Conservation (phyloP, 2,329 filamentous ascomycete genomes). For the Scedosporium dehoogii region DNA sequence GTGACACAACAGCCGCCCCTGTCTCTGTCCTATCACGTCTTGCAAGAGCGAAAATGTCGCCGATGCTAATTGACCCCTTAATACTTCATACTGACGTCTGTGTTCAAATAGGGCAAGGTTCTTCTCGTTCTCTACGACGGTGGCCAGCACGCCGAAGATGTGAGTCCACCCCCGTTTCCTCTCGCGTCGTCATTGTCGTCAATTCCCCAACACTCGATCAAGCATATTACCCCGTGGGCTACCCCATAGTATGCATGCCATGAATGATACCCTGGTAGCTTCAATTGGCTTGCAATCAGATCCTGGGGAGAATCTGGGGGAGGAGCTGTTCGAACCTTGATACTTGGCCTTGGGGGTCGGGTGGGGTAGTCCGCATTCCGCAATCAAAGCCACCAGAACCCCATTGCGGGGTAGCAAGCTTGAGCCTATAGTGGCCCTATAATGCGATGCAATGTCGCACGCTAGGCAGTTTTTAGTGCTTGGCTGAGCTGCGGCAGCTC, state of each 20-base stretch:
- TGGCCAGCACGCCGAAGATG: constrained; percentile 76
- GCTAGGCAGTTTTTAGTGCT: background rate
- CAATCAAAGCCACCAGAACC: background rate
- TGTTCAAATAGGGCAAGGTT: constrained; percentile 73
- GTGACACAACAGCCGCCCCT: background rate
- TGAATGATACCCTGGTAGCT: background rate
- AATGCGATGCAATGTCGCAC: background rate
- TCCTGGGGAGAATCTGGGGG: background rate
- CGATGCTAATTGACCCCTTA: background rate
- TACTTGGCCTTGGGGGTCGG: background rate
- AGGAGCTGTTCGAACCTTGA: too few species aligned
- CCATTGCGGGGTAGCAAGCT: background rate
- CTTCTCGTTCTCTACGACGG: constrained; percentile 91
- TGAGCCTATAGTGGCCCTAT: background rate
- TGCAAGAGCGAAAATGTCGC: background rate
- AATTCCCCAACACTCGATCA: background rate
- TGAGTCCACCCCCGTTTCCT: constrained; percentile 29
- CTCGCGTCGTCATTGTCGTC: background rate
- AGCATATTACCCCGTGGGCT: background rate
- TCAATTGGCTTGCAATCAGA: background rate
- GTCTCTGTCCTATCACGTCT: background rate
- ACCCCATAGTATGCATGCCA: background rate
- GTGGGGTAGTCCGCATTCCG: background rate
- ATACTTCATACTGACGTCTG: background rate
- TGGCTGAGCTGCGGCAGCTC: background rate